Evolutionary conservation across 306 rosid genomes (phyloP).

Genomic region (Astragalus glycyphyllos): DNA sequence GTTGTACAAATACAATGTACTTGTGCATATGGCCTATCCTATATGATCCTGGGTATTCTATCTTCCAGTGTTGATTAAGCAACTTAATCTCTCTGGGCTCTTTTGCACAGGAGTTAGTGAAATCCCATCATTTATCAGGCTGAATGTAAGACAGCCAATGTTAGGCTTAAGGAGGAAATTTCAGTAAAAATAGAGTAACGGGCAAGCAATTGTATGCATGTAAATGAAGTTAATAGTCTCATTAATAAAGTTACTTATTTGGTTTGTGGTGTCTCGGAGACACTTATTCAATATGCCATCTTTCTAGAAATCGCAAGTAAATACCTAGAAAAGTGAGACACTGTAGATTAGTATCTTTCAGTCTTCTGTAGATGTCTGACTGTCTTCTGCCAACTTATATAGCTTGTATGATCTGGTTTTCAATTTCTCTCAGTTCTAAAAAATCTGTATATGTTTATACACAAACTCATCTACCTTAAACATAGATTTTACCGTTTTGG

Average conservation of each 20-base stretch:
- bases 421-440: constrained; percentile 5
- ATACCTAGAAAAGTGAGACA: constrained; percentile 27
- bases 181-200: neutral
- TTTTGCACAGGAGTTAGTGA: constrained; percentile 8
- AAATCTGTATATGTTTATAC: neutral
- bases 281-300: constrained; percentile 11
- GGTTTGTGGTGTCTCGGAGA: constrained; percentile 14
- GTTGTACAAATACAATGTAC: constrained; percentile 13
- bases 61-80: constrained; percentile 8
- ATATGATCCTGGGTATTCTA: constrained; percentile 7
- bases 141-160: constrained; percentile 21
- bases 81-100: constrained; percentile 6
- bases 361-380: constrained; percentile 19
- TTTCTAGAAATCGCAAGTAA: neutral
- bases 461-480: constrained; percentile 6
- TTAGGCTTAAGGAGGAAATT: neutral
- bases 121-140: neutral
- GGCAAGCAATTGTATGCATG: constrained; percentile 1
- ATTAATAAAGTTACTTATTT: neutral
- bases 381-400: constrained; percentile 7
- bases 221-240: constrained; percentile 16
- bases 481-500: constrained; percentile 34
- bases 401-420: constrained; percentile 12
- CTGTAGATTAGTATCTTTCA: neutral
- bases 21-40: constrained; percentile 32